These are phyloP conservation scores for Ceriops tagal DNA, from an alignment of 345 rosid genomes.

Conservation along the genomic window DNA sequence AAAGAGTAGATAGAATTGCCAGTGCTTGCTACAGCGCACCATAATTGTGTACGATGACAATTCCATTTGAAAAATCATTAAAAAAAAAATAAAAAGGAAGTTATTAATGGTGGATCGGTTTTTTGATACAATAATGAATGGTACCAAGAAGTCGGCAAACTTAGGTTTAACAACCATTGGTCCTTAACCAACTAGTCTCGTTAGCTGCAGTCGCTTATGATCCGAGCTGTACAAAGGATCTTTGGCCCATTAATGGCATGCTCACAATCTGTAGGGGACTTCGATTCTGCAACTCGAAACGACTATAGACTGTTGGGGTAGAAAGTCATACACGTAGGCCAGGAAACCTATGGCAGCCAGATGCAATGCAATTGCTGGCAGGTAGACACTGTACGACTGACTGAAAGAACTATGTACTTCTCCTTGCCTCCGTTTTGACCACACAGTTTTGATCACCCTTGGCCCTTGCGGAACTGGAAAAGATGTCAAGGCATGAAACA, in stretches of 20 bases:
- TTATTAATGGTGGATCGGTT: too few relatives aligned
- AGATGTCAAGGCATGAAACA: background rate
- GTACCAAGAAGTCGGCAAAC: too few relatives aligned
- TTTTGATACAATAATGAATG: too few relatives aligned
- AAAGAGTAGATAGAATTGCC: too few relatives aligned
- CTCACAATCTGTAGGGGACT: background rate
- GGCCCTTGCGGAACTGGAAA: background rate
- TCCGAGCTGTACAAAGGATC: too few relatives aligned
- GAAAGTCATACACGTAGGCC: background rate
- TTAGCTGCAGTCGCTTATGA: too few relatives aligned
- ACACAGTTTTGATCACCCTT: background rate
- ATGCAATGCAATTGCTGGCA: background rate
- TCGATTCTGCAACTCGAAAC: background rate
- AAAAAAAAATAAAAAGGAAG: too few relatives aligned
- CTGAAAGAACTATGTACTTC: slow-evolving; percentile 20
- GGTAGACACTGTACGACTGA: background rate
- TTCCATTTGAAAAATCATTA: too few relatives aligned
- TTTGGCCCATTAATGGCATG: background rate
- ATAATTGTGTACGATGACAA: too few relatives aligned
- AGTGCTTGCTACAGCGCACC: too few relatives aligned
- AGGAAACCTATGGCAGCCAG: background rate
- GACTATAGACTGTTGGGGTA: background rate
- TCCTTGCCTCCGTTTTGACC: slow-evolving; percentile 23
- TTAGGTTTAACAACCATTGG: too few relatives aligned
- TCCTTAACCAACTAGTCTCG: too few relatives aligned